These are phyloP conservation scores for Cruciata laevipes DNA, from an alignment of 257 asterid species.

Conservation along the genomic window DNA sequence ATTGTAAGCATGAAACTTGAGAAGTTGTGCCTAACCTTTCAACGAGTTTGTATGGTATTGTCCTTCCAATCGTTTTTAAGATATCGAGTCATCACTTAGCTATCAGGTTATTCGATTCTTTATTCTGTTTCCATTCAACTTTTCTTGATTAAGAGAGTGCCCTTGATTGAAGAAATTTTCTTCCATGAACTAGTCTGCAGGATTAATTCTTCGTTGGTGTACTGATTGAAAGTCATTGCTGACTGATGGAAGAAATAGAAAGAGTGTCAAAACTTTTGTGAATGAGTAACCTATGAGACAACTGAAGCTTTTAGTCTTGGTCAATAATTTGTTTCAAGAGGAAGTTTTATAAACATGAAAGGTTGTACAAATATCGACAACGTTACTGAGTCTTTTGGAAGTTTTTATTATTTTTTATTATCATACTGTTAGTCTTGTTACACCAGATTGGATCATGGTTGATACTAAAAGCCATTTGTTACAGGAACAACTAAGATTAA, in stretches of 20 bases:
- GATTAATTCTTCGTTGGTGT: neutral
- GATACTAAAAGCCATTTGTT: neutral
- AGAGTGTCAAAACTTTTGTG: neutral
- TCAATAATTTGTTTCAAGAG: neutral
- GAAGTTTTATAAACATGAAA: neutral
- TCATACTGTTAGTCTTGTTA: neutral
- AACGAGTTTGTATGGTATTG: too few relatives aligned
- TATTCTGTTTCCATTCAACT: too few relatives aligned
- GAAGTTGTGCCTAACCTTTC: neutral
- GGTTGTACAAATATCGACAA: neutral
- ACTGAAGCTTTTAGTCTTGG: neutral
- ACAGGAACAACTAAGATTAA: constrained; percentile 56
- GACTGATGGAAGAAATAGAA: neutral
- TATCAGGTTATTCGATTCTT: too few relatives aligned
- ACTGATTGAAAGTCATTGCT: neutral
- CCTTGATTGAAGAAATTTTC: neutral
- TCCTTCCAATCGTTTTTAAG: neutral
- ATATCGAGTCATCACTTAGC: neutral
- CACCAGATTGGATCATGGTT: neutral
- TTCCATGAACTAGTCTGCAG: neutral
- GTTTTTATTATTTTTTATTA: neutral
- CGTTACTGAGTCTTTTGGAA: neutral
- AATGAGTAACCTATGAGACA: neutral
- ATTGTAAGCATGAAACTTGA: neutral
- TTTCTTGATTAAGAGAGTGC: neutral